Base-by-base conservation (phyloP, 805 yeast genomes). In the Millerozyma miso region DNA sequence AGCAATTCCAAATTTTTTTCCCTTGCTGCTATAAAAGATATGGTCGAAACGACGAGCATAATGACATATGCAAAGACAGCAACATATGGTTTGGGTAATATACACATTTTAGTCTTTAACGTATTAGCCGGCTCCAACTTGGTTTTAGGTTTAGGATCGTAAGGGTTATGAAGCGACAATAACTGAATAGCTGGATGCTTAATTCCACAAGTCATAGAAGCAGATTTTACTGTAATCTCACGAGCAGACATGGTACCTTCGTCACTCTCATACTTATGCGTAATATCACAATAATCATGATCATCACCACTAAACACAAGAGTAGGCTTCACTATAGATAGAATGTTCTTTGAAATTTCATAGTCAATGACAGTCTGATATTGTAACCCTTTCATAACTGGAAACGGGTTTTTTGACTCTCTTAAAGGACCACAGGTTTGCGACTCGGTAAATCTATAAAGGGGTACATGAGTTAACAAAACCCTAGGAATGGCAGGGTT, bases 171-270 rank as follows among this genome's bases (percentile, higher is more conserved):
- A 35, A 93, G 69, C 0, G 96, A 80, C 4, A 93, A 62, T 39
- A 93, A 60, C 58, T 93, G 97, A 36, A 89, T 77, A 0, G 96
- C 98, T 0, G 99, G 99, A 41, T 72, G 70, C 40, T 71, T 63
- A 20, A 93, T 81, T 0, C 98, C 98, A 81, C 88, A 86, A 17
- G 96, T 90, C 95, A 93, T 86, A 12, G 97, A 84, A 40, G 85
- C 80, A 3, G 95, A 80, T 61, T 93, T 93, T 20, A 90, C 89
- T 0, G 97, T 88, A 49, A 85, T 80, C 59, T 93, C 99, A 40
- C 82, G 48, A 3, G 66, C 83, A 2, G 79, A 71, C n/a, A 43
- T 43, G 19, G 37, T 42, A 4, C 44, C 45, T 2, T 54, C 51
- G 20, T 55, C 43, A 29, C 43, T 40, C 3, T 38, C 41, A 40